phyloP scores from a whole-genome alignment of 2,329 filamentous ascomycete species.

The Pseudogymnoascus sp. region DNA sequence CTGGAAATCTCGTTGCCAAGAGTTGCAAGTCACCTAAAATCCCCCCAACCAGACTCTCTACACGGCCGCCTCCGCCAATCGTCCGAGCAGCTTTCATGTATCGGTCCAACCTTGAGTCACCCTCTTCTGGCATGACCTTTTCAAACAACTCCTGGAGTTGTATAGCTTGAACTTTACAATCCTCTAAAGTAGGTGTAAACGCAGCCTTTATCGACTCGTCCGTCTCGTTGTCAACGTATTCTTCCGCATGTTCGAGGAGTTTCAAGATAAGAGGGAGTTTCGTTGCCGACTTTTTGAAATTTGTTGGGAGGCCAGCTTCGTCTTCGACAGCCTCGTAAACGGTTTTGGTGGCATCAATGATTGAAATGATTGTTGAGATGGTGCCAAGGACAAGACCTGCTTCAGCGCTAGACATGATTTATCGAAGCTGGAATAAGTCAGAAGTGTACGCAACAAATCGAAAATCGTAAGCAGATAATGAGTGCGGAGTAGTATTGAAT shows the following conservation, averaged over 20 bases:
- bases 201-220: background rate
- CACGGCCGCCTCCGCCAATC: conserved; percentile 14
- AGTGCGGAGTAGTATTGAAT: background rate
- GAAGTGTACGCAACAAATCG: background rate
- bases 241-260: background rate
- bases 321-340: conserved; percentile 14
- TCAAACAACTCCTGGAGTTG: background rate
- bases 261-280: background rate
- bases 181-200: background rate
- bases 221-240: background rate
- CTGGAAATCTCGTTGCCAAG: conserved; percentile 12
- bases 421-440: background rate
- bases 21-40: conserved; percentile 15
- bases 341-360: conserved; percentile 12
- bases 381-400: conserved; percentile 15
- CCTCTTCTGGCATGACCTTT: conserved; percentile 14
- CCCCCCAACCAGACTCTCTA: conserved; percentile 13
- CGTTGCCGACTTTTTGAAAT: conserved; percentile 8
- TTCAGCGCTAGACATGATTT: conserved; percentile 14
- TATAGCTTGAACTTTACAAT: background rate
- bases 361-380: conserved; percentile 16
- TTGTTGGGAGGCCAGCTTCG: conserved; percentile 12
- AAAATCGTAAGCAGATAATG: background rate
- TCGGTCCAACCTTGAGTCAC: conserved; percentile 11
- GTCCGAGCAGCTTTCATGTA: conserved; percentile 14